Conservation (phyloP, 208 protist species). For the Crithidia expoeki region DNA sequence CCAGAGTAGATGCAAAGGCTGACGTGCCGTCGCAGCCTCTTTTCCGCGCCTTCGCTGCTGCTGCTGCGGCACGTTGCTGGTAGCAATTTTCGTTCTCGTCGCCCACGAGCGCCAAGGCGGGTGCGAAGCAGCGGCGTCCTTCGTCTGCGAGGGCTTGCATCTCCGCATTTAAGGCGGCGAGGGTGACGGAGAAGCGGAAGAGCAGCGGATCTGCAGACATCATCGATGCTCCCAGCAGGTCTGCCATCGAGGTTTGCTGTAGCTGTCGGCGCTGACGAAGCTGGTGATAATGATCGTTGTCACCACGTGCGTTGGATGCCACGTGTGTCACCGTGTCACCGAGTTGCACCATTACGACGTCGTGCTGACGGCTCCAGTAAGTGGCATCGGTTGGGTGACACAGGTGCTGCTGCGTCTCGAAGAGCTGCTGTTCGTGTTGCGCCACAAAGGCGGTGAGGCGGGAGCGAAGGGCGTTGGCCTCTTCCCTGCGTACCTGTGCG, state of each 20-base stretch:
- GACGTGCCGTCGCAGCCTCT: neutral
- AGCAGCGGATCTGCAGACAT: conserved; percentile 43
- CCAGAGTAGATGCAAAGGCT: neutral
- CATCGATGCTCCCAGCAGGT: conserved; percentile 36
- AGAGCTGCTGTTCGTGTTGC: conserved; percentile 56
- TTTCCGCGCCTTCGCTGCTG: neutral
- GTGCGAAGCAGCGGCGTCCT: conserved; percentile 36
- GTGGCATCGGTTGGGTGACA: conserved; percentile 51
- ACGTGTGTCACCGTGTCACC: conserved; percentile 16
- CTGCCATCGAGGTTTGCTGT: conserved; percentile 43
- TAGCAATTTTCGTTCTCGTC: conserved; percentile 44
- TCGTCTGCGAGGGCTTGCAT: conserved; percentile 57
- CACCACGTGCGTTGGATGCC: neutral
- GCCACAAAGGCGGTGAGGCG: conserved; percentile 49
- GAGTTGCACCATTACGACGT: conserved; percentile 41
- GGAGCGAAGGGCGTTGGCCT: conserved; percentile 19
- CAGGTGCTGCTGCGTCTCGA: conserved; percentile 60
- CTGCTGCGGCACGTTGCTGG: neutral
- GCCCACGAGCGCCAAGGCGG: conserved; percentile 53
- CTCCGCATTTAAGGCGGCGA: conserved; percentile 43
- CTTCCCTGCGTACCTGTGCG: conserved; percentile 22
- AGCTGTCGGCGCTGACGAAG: conserved; percentile 19
- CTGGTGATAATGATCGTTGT: conserved; percentile 9
- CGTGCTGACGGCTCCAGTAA: conserved; percentile 48
- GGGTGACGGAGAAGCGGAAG: conserved; percentile 45